These are phyloP conservation scores for Endoconidiophora laricicola DNA, from an alignment of 2,329 filamentous ascomycete genomes.

Conservation along the genomic window DNA sequence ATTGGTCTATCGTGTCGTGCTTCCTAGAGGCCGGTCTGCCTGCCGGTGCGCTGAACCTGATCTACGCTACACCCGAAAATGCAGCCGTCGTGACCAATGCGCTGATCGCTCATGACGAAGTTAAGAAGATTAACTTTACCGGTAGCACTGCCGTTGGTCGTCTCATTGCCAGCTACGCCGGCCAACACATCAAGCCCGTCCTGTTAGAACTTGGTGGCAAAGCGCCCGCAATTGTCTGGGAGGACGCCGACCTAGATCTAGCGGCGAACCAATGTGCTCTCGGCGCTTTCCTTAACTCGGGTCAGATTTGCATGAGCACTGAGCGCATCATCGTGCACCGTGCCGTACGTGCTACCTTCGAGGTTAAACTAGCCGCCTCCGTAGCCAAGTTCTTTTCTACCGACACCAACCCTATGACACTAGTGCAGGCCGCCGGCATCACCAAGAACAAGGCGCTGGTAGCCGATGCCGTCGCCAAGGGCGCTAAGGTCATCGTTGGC, in stretches of 20 bases:
- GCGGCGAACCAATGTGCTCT: constrained; percentile 52
- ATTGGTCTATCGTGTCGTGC: constrained; percentile 44
- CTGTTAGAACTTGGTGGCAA: constrained; percentile 76
- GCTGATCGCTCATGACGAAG: constrained; percentile 46
- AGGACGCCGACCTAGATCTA: constrained; percentile 59
- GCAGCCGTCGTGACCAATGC: constrained; percentile 50
- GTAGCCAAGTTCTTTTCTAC: constrained; percentile 31
- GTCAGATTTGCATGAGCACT: constrained; percentile 77
- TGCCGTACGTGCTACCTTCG: constrained; percentile 29
- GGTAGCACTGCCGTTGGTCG: constrained; percentile 59
- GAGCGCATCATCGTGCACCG: constrained; percentile 51
- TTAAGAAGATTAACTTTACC: constrained; percentile 79
- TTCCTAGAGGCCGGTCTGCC: constrained; percentile 64
- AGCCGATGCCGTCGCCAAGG: constrained; percentile 49
- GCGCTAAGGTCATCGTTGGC: constrained; percentile 35
- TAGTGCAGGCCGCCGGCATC: constrained; percentile 51
- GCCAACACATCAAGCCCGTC: constrained; percentile 60
- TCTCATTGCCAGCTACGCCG: constrained; percentile 53
- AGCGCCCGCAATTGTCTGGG: constrained; percentile 58
- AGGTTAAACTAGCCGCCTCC: constrained; percentile 24
- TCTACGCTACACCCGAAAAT: constrained; percentile 48
- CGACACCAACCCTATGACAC: constrained; percentile 46
- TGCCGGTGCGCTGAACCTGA: constrained; percentile 53
- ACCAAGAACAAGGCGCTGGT: constrained; percentile 51
- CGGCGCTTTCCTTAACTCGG: constrained; percentile 56